phyloP scores from a whole-genome alignment of 2,329 filamentous ascomycete genomes.

The Penicillium sp. region DNA sequence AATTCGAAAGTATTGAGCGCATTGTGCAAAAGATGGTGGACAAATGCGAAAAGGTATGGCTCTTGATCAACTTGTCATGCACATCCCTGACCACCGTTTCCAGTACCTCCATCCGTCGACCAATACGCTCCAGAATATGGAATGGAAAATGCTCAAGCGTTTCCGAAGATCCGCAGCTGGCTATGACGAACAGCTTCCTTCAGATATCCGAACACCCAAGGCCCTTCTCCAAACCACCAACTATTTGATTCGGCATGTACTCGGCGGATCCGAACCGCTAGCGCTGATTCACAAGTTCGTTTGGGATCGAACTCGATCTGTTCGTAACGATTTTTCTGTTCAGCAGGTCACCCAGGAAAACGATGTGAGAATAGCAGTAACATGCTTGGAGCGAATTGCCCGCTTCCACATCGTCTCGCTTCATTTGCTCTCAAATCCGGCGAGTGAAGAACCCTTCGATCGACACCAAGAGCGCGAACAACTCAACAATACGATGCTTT shows the following conservation, averaged over 20 bases:
- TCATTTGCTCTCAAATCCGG: slow-evolving; percentile 60
- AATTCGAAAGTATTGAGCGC: slow-evolving; percentile 65
- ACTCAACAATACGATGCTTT: slow-evolving; percentile 65
- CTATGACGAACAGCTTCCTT: slow-evolving; percentile 65
- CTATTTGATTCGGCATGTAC: slow-evolving; percentile 54
- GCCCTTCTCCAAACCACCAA: slow-evolving; percentile 53
- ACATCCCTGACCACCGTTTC: slow-evolving; percentile 15
- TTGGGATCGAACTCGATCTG: slow-evolving; percentile 67
- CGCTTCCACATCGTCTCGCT: slow-evolving; percentile 67
- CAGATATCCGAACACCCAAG: slow-evolving; percentile 64
- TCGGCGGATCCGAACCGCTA: slow-evolving; percentile 55
- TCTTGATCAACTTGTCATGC: not conserved
- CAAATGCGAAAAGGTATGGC: slow-evolving; percentile 60
- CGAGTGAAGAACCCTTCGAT: slow-evolving; percentile 58
- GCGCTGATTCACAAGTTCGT: slow-evolving; percentile 64
- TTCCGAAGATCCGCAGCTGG: slow-evolving; percentile 67
- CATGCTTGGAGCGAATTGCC: slow-evolving; percentile 66
- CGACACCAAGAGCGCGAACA: slow-evolving; percentile 67
- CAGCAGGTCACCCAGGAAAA: slow-evolving; percentile 61
- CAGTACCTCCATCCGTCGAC: slow-evolving; percentile 43
- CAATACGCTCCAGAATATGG: slow-evolving; percentile 38
- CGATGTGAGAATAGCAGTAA: slow-evolving; percentile 62
- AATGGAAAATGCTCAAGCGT: slow-evolving; percentile 63
- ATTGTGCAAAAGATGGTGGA: slow-evolving; percentile 66
- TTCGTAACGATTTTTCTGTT: slow-evolving; percentile 68